These are phyloP conservation scores for Claviceps purpurea DNA, from an alignment of 2,329 filamentous ascomycete genomes.

Conservation along the genomic window DNA sequence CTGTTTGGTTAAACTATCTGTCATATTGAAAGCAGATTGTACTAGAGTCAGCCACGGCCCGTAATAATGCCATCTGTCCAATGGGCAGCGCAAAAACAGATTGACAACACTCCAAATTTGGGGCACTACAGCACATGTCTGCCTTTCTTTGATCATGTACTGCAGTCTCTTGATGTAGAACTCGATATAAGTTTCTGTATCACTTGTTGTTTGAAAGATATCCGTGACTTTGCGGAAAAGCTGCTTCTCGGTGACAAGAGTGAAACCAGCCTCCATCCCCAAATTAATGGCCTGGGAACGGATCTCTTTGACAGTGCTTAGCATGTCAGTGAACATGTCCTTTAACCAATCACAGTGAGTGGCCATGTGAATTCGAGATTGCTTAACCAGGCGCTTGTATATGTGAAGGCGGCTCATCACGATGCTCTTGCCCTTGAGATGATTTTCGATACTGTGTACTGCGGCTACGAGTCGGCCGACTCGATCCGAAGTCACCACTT, in stretches of 20 bases:
- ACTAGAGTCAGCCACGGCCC: slow-evolving; percentile 65
- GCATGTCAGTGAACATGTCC: slow-evolving; percentile 68
- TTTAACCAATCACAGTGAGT: slow-evolving; percentile 65
- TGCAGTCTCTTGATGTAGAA: slow-evolving; percentile 55
- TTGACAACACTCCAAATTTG: slow-evolving; percentile 81
- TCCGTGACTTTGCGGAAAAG: slow-evolving; percentile 55
- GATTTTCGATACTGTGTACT: slow-evolving; percentile 58
- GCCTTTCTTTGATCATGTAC: slow-evolving; percentile 52
- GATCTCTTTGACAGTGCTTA: slow-evolving; percentile 67
- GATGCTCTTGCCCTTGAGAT: slow-evolving; percentile 68
- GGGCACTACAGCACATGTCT: slow-evolving; percentile 47
- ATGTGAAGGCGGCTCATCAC: slow-evolving; percentile 63
- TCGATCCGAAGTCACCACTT: slow-evolving; percentile 59
- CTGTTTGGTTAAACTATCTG: slow-evolving; percentile 54
- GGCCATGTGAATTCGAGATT: slow-evolving; percentile 58
- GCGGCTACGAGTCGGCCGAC: slow-evolving; percentile 57
- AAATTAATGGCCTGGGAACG: slow-evolving; percentile 60
- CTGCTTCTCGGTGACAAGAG: slow-evolving; percentile 54
- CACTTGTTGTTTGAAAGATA: slow-evolving; percentile 37
- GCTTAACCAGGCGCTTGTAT: slow-evolving; percentile 63
- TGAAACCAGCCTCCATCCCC: slow-evolving; percentile 56
- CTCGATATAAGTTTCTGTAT: slow-evolving; percentile 51
- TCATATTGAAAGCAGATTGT: slow-evolving; percentile 71
- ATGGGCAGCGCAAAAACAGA: slow-evolving; percentile 56
- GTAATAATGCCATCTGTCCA: slow-evolving; percentile 60